Base-by-base conservation (phyloP, 2,329 filamentous ascomycete genomes). In the Cylindrodendrum hubeiense region DNA sequence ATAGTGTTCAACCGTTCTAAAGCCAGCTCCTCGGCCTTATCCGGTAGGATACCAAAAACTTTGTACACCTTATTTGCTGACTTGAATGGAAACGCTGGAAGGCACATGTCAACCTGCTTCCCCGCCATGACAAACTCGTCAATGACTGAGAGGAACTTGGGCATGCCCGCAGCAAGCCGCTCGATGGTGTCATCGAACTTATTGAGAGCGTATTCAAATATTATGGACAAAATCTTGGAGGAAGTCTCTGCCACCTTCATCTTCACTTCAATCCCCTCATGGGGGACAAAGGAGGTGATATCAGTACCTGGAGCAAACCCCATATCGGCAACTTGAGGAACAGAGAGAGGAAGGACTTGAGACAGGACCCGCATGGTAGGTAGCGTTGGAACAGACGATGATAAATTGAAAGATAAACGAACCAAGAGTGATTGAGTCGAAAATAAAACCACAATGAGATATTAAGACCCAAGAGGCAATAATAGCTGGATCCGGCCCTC, bases 41-140 rank as follows among this genome's bases (percentile, higher is more conserved):
- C 76, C 2, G 76, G 76, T 0, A 78, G 49, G 3, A 26, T 67
- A 0, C 76, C 75, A 8, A 78, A 67, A 1, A 77, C 76, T 17
- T 78, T 78, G 56, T 76, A 70, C 3, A 71, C 68, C 50, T 79
- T 81, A 60, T 71, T 77, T 15, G 80, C 77, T 0, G 73, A 78
- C 44, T 78, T 78, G 65, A 77, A 78, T 1, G 76, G 76, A 51
- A 78, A 78, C 1, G 75, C 75, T 0, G 76, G 76, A 1, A 78
- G 67, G 15, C 75, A 76, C 43, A 71, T 66, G 10, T 72, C 61
- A 1, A 76, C 63, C 9, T 49, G 66, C 7, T 52, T 65, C 24
- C 59, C 58, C 2, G 65, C 60, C 2, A n/a, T 53, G 41, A 77
- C 74, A 21, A 74, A 77, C 9, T 34, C 21, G 19, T 52, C 57